Evolutionary conservation across 495 filamentous ascomycete species (phyloP).

Genomic region (Hyphodiscus hymeniophilus): DNA sequence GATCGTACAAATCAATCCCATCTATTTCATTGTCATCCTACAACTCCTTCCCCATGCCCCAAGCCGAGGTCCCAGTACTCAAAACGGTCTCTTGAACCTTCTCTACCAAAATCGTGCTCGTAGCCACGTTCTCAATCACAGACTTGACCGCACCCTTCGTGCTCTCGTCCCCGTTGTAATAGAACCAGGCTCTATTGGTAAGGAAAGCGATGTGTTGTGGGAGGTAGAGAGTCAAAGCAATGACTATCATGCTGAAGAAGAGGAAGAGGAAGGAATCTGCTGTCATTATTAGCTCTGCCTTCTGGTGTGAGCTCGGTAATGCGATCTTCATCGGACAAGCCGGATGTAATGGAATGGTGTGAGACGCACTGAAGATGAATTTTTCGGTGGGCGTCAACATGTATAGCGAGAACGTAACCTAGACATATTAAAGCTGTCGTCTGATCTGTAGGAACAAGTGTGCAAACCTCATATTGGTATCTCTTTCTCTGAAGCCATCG

Average conservation of each 20-base stretch:
- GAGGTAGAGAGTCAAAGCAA: constrained; percentile 83
- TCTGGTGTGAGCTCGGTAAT: not conserved
- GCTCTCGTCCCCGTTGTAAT: constrained; percentile 72
- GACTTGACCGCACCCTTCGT: constrained; percentile 28
- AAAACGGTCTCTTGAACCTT: constrained; percentile 25
- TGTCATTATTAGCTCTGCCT: not conserved
- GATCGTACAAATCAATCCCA: not conserved
- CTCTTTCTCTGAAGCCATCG: constrained; percentile 58
- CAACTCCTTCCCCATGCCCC: constrained; percentile 10
- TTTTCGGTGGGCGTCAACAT: constrained; percentile 82
- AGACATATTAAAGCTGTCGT: not conserved
- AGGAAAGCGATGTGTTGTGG: constrained; percentile 79
- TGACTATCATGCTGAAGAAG: constrained; percentile 72
- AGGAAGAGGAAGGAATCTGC: constrained; percentile 87
- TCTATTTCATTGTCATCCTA: not conserved
- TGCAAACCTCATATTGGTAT: constrained; percentile 63
- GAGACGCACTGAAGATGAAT: constrained; percentile 59
- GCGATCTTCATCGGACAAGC: no score
- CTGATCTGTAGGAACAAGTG: not conserved
- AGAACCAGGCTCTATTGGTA: constrained; percentile 81
- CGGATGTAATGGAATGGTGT: not conserved
- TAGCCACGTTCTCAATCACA: constrained; percentile 22
- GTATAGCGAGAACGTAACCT: constrained; percentile 73
- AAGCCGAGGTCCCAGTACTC: constrained; percentile 22
- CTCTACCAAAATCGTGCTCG: constrained; percentile 13